phyloP scores from a whole-genome alignment of 2,329 filamentous ascomycete species.

The Stagonosporopsis cucurbitacearum region DNA sequence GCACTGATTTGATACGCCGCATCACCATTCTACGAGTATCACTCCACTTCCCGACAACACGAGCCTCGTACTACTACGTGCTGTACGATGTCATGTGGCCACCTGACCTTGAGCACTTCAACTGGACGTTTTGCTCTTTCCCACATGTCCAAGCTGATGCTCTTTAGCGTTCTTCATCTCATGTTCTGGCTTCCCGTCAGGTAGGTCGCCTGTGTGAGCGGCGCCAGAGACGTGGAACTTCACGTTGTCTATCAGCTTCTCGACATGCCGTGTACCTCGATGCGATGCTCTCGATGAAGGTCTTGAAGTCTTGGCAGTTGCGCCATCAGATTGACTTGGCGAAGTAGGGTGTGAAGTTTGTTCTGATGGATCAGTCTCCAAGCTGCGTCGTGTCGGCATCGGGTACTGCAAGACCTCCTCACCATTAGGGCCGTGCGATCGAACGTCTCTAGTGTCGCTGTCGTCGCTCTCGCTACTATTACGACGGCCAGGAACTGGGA shows the following conservation, averaged over 20 bases:
- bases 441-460: slow-evolving; percentile 49
- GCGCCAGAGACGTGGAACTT: slow-evolving; percentile 40
- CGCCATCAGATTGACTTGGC: slow-evolving; percentile 26
- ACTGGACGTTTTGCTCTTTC: slow-evolving; percentile 18
- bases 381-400: slow-evolving; percentile 24
- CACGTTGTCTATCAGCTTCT: slow-evolving; percentile 33
- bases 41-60: background rate
- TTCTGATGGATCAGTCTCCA: slow-evolving; percentile 23
- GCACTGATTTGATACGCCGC: slow-evolving; percentile 36
- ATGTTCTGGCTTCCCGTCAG: slow-evolving; percentile 50
- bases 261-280: slow-evolving; percentile 21
- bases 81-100: background rate
- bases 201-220: slow-evolving; percentile 51
- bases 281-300: slow-evolving; percentile 26
- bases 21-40: background rate
- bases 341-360: slow-evolving; percentile 20
- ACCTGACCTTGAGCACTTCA: slow-evolving; percentile 2
- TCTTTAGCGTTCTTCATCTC: slow-evolving; percentile 48
- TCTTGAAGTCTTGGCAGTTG: slow-evolving; percentile 1
- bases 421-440: slow-evolving; percentile 46
- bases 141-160: slow-evolving; percentile 42
- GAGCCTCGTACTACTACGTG: background rate
- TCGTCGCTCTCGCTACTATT: slow-evolving; percentile 40
- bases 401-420: slow-evolving; percentile 41
- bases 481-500: slow-evolving; percentile 36